Conservation (phyloP, 257 asterid species). For the Fraxinus excelsior region DNA sequence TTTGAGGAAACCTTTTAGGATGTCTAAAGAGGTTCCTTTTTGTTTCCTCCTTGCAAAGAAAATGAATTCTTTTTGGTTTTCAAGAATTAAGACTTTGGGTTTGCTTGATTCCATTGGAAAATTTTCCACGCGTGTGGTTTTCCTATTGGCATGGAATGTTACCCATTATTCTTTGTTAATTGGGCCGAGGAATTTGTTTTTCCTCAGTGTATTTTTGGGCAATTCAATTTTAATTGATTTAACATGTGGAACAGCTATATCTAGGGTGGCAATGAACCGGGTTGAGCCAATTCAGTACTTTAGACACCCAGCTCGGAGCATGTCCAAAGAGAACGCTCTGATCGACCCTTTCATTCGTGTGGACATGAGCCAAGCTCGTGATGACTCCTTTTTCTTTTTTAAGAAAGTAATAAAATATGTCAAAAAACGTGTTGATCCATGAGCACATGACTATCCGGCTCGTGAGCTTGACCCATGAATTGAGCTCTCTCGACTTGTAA, state of each 20-base stretch:
- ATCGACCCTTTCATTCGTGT: too few species aligned
- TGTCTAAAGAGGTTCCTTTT: conserved; percentile 38
- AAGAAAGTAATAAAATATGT: too few species aligned
- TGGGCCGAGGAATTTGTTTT: neutral
- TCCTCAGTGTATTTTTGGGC: neutral
- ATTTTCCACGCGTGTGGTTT: neutral
- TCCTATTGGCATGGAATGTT: neutral
- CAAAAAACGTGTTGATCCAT: too few species aligned
- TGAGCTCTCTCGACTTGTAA: too few species aligned
- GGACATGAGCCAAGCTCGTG: too few species aligned
- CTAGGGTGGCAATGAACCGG: too few species aligned
- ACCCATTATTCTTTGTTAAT: neutral
- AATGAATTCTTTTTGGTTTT: conserved; percentile 43
- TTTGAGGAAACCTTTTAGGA: conserved; percentile 19
- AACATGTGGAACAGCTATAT: neutral
- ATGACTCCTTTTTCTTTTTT: too few species aligned
- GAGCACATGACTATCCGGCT: too few species aligned
- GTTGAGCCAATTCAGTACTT: too few species aligned
- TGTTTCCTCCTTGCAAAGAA: conserved; percentile 29
- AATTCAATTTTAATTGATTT: neutral
- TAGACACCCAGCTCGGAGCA: too few species aligned
- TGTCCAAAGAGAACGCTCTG: too few species aligned
- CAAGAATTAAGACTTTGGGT: conserved; percentile 11
- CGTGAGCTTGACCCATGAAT: too few species aligned
- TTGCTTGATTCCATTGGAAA: neutral